Evolutionary conservation across 2,329 filamentous ascomycete species (phyloP).

Genomic region (Zarea fungicola): DNA sequence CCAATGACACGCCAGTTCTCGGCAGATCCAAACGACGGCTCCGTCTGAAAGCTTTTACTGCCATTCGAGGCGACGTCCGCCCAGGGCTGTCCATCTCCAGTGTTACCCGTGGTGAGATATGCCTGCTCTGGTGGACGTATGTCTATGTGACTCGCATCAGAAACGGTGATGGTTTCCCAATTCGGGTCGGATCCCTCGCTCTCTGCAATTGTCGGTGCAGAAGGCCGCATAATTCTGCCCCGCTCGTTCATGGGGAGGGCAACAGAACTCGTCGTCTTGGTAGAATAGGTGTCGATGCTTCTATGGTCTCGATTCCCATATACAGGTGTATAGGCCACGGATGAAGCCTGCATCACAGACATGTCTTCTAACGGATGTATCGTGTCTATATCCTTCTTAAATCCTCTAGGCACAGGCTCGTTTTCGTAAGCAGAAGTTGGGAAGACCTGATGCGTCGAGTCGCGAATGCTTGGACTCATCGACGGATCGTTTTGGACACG

Average conservation of each 20-base stretch:
- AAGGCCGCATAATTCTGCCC: constrained; percentile 1
- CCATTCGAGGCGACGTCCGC: constrained; percentile 20
- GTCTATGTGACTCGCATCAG: constrained; percentile 22
- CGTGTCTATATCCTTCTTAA: background rate
- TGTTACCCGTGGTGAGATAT: constrained; percentile 18
- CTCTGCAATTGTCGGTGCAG: constrained; percentile 14
- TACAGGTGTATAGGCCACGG: background rate
- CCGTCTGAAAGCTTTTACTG: constrained; percentile 22
- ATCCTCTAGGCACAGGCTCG: constrained; percentile 15
- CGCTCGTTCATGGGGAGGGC: constrained; percentile 22
- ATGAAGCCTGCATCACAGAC: background rate
- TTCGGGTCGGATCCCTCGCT: constrained; percentile 13
- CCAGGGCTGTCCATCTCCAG: constrained; percentile 21
- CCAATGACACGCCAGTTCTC: constrained; percentile 34
- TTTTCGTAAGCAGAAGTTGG: constrained; percentile 25
- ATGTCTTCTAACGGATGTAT: background rate
- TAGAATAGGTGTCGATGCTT: constrained; percentile 23
- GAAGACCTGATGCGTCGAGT: constrained; percentile 28
- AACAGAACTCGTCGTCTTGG: constrained; percentile 29
- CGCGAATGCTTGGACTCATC: constrained; percentile 21
- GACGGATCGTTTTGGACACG: constrained; percentile 19
- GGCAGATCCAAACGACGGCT: constrained; percentile 29
- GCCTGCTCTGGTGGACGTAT: constrained; percentile 22
- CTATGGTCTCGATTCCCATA: constrained; percentile 16
- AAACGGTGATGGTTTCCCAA: constrained; percentile 17